A percentile compares a stretch with the other conserved stretches of the same genome.
Evolutionary conservation across 148 eudicot species (phyloP).

Genomic region (Dianthus caryophyllus): DNA sequence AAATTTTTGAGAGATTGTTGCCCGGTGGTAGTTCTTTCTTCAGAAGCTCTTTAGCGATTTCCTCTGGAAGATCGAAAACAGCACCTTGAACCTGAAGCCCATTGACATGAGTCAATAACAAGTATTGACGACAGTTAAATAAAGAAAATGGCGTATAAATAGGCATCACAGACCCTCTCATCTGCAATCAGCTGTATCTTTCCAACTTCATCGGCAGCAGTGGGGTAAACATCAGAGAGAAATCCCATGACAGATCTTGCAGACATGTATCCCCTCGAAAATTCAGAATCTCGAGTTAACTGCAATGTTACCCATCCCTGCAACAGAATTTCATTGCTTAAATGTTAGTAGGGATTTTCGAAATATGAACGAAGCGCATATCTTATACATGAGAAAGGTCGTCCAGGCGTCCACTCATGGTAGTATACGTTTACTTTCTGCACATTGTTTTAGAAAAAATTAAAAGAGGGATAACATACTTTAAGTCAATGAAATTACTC

Average conservation of each 20-base stretch:
- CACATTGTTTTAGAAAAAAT: too few relatives aligned
- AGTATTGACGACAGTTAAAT: not conserved
- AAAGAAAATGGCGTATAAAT: not conserved
- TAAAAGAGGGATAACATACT: too few relatives aligned
- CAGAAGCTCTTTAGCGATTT: conserved; percentile 74
- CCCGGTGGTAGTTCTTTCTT: conserved; percentile 75
- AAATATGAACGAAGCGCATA: not conserved
- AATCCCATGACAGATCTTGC: conserved; percentile 94
- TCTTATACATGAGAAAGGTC: not conserved
- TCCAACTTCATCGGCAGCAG: conserved; percentile 93
- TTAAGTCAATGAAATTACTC: too few relatives aligned
- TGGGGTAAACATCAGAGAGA: conserved; percentile 68
- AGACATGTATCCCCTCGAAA: conserved; percentile 68
- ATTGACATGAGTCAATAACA: not conserved
- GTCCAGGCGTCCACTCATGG: too few relatives aligned
- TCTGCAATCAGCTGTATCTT: conserved; percentile 88
- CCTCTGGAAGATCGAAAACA: conserved; percentile 98
- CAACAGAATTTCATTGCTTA: conserved; percentile 17
- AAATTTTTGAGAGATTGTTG: conserved; percentile 64
- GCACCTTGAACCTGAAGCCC: conserved; percentile 85
- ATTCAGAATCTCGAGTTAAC: conserved; percentile 63
- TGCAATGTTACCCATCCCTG: conserved; percentile 93
- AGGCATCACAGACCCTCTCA: conserved; percentile 41
- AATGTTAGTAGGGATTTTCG: not conserved
- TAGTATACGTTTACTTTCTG: too few relatives aligned